Evolutionary conservation across 176 grass and related monocot species (phyloP).

Genomic region (Carex cristatella): DNA sequence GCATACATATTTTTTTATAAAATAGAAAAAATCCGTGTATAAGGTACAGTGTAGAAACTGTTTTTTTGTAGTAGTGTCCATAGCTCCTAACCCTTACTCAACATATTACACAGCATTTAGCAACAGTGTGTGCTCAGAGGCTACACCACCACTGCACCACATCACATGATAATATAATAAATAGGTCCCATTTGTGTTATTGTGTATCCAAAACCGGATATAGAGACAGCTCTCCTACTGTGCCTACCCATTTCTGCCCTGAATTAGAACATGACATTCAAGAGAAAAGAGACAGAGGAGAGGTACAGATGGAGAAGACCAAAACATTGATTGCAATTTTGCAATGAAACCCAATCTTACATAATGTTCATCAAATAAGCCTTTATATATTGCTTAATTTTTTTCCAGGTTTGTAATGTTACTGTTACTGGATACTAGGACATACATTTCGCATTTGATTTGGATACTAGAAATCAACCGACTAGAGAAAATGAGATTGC

Average conservation of each 20-base stretch:
- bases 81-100: too few relatives aligned
- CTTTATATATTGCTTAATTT: not conserved
- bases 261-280: conserved; percentile 4
- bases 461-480: too few relatives aligned
- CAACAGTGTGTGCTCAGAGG: not conserved
- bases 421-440: too few relatives aligned
- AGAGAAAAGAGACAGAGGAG: not conserved
- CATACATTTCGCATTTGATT: too few relatives aligned
- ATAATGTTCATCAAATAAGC: not conserved
- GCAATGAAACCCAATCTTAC: not conserved
- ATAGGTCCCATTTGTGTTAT: not conserved
- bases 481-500: too few relatives aligned
- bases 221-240: not conserved
- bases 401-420: not conserved
- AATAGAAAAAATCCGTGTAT: too few relatives aligned
- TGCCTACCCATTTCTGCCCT: conserved; percentile 7
- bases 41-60: too few relatives aligned
- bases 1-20: too few relatives aligned
- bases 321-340: not conserved
- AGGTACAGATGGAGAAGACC: not conserved
- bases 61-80: too few relatives aligned
- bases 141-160: not conserved
- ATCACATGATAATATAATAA: not conserved
- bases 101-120: not conserved
- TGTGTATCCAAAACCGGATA: not conserved